Percentiles rank a stretch among this genome's conserved stretches.
phyloP scores from a whole-genome alignment of 1,284 basidiomycete species.

The Cystobasidium pallidum region DNA sequence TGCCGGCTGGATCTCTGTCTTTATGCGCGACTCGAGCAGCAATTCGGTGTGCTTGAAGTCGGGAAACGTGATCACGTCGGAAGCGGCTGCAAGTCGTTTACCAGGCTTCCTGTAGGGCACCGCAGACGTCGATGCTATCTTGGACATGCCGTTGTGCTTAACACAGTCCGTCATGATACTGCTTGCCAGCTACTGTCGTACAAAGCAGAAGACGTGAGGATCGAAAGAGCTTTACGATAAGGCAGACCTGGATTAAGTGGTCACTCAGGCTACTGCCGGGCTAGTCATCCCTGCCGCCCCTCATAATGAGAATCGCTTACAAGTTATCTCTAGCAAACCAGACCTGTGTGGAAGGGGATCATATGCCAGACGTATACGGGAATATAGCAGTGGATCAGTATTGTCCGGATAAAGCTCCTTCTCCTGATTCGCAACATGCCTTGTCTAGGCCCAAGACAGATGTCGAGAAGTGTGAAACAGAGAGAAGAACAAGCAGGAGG shows the following conservation, averaged over 20 bases:
- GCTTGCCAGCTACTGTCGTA: too few species aligned
- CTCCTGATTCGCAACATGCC: too few species aligned
- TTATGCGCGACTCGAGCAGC: conserved; percentile 38
- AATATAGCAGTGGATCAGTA: neutral
- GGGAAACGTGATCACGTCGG: conserved; percentile 28
- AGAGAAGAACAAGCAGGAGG: neutral
- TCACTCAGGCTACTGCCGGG: neutral
- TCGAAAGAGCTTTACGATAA: neutral
- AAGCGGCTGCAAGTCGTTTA: neutral
- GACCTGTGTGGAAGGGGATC: conserved; percentile 60
- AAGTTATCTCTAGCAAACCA: conserved; percentile 86
- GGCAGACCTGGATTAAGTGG: too few species aligned
- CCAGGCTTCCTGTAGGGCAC: conserved; percentile 4
- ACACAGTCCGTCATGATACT: conserved; percentile 10
- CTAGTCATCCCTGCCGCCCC: too few species aligned
- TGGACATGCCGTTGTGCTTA: conserved; percentile 3
- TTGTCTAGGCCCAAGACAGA: too few species aligned
- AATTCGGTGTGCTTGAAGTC: conserved; percentile 44
- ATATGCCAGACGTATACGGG: too few species aligned
- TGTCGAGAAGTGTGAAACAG: neutral
- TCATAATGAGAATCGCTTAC: conserved; percentile 63
- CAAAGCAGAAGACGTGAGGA: neutral
- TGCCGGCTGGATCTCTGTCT: conserved; percentile 34
- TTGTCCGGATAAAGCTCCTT: too few species aligned
- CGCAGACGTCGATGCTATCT: conserved; percentile 8